Evolutionary conservation across 2,329 filamentous ascomycete genomes (phyloP).

Genomic region (Tolypocladium amazonense): DNA sequence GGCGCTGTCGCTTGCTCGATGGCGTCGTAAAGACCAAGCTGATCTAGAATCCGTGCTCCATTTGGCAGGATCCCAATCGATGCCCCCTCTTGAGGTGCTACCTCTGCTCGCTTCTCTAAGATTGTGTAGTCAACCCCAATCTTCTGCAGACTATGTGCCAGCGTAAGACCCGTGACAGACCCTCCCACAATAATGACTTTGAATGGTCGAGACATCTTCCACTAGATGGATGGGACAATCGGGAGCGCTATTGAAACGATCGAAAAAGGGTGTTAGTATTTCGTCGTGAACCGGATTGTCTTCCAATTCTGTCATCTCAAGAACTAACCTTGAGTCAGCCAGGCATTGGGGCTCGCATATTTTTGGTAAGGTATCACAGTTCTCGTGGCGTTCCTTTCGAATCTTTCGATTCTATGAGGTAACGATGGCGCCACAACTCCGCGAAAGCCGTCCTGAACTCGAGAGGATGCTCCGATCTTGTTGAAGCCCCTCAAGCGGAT

Average conservation of each 20-base stretch:
- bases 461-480: too few relatives aligned
- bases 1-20: conserved; percentile 6
- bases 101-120: conserved; percentile 29
- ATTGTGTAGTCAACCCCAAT: conserved; percentile 36
- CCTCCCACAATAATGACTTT: conserved; percentile 32
- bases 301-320: too few relatives aligned
- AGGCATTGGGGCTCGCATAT: background rate
- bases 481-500: background rate
- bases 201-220: background rate
- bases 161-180: conserved; percentile 29
- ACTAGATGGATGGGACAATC: background rate
- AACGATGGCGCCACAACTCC: background rate
- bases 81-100: conserved; percentile 35
- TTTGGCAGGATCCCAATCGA: conserved; percentile 34
- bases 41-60: conserved; percentile 34
- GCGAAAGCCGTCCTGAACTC: background rate
- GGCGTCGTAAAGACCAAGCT: conserved; percentile 25
- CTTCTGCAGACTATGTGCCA: conserved; percentile 28
- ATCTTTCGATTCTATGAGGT: background rate
- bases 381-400: background rate
- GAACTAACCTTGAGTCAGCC: background rate
- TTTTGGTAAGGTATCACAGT: background rate
- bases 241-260: too few relatives aligned
- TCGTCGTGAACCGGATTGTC: background rate
- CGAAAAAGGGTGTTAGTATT: background rate